Evolutionary conservation across 768 basidiomycete species (phyloP).

Genomic region (Suillus decipiens): DNA sequence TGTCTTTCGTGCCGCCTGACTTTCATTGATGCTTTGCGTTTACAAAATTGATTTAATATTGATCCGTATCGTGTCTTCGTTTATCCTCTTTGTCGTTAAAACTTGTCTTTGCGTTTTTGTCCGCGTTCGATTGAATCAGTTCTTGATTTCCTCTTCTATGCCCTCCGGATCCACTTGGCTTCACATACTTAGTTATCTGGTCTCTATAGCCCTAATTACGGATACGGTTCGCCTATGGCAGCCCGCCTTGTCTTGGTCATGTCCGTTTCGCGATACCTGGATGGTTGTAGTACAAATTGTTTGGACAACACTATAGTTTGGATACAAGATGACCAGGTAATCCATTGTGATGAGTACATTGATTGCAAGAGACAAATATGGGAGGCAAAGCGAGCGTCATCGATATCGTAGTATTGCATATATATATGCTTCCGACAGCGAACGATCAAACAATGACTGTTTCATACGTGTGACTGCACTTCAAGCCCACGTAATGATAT

Average conservation of each 20-base stretch:
- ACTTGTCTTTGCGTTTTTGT: conserved; percentile 8
- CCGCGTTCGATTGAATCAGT: conserved; percentile 5
- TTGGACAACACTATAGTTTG: conserved; percentile 24
- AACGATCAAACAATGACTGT: background rate
- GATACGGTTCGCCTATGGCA: conserved; percentile 19
- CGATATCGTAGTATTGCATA: background rate
- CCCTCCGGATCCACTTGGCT: conserved; percentile 17
- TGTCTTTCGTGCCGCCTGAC: conserved; percentile 1
- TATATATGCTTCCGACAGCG: background rate
- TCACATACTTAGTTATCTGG: conserved; percentile 25
- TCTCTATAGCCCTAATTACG: conserved; percentile 25
- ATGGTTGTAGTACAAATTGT: conserved; percentile 38
- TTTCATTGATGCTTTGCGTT: conserved; percentile 7
- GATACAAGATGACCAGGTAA: conserved; percentile 7
- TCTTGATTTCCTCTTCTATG: conserved; percentile 14
- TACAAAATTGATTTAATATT: conserved; percentile 11
- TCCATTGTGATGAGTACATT: conserved; percentile 1
- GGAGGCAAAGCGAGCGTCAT: background rate
- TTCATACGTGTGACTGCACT: background rate
- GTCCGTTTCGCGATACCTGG: conserved; percentile 38
- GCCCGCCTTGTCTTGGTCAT: conserved; percentile 26
- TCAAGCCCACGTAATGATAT: conserved; percentile 46
- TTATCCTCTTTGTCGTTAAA: conserved; percentile 11
- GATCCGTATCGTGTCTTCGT: conserved; percentile 25
- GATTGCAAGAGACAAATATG: background rate